Evolutionary conservation across 257 asterid species (phyloP).

Genomic region (Capsicum pubescens): DNA sequence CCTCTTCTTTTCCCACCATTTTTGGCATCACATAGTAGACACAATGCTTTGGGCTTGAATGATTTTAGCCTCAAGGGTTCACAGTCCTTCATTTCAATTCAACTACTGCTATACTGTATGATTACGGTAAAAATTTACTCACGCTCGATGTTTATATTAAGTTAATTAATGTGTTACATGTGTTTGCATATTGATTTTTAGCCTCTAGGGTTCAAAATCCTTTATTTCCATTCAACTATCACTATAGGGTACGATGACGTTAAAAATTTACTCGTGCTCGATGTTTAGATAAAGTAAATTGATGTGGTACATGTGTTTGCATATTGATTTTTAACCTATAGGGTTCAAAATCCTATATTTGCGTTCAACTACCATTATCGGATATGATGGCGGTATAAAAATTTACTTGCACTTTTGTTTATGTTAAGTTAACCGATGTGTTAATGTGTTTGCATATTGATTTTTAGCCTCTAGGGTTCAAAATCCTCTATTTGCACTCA

Average conservation of each 20-base stretch:
- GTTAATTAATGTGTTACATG: background rate
- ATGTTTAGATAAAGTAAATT: background rate
- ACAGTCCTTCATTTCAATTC: background rate
- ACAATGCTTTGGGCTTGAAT: background rate
- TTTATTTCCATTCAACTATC: background rate
- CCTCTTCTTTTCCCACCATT: conserved; percentile 29
- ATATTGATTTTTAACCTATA: too few species aligned
- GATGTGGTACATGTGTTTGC: background rate
- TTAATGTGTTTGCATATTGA: background rate
- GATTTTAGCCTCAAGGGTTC: background rate
- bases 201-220: background rate
- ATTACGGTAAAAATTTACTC: background rate
- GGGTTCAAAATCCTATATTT: background rate
- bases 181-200: too few species aligned
- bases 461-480: background rate
- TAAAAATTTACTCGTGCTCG: background rate
- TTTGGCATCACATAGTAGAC: conserved; percentile 26
- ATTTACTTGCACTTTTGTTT: too few species aligned
- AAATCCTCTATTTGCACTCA: background rate
- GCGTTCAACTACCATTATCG: background rate
- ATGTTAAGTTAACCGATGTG: too few species aligned
- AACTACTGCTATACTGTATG: background rate
- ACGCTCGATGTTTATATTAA: background rate
- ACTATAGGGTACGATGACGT: background rate
- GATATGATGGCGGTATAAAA: too few species aligned